A percentile compares a stretch with the other conserved stretches of the same genome.
phyloP scores from a whole-genome alignment of 2,329 filamentous ascomycete species.

The Penicillium concentricum region DNA sequence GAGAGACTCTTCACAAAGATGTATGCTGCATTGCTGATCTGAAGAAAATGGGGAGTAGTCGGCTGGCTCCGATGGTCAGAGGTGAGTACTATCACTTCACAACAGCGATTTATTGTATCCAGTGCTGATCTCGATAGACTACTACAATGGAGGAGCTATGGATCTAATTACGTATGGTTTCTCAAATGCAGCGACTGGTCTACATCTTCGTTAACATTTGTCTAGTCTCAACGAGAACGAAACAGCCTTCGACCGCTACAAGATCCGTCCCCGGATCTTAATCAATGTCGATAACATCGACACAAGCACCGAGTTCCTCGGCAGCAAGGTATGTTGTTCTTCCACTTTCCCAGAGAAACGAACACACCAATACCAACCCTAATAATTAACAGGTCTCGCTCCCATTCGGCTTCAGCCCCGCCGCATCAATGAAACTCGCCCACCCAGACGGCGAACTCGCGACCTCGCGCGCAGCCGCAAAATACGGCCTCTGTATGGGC shows the following conservation, averaged over 20 bases:
- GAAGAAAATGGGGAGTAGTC: conserved; percentile 40
- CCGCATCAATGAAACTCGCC: conserved; percentile 54
- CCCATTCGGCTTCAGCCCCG: conserved; percentile 55
- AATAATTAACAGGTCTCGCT: conserved; percentile 38
- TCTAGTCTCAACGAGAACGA: conserved; percentile 53
- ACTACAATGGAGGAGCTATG: conserved; percentile 60
- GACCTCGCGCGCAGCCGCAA: conserved; percentile 49
- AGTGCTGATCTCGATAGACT: conserved; percentile 41
- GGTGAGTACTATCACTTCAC: conserved; percentile 21
- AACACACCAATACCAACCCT: not conserved
- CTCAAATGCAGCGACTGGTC: not conserved
- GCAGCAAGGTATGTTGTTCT: conserved; percentile 29
- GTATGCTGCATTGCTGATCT: conserved; percentile 41
- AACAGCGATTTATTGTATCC: not conserved
- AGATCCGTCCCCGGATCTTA: conserved; percentile 50
- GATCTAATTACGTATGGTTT: conserved; percentile 48
- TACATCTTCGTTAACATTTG: not conserved
- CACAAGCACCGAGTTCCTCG: conserved; percentile 48
- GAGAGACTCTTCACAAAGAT: conserved; percentile 30
- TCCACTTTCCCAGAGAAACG: not conserved
- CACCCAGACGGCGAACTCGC: conserved; percentile 54
- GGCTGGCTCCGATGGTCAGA: conserved; percentile 42
- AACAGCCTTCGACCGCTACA: conserved; percentile 52
- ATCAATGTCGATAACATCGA: conserved; percentile 46
- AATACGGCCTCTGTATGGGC: conserved; percentile 47